These are phyloP conservation scores for Lycium barbarum DNA, from an alignment of 257 asterid genomes.

Conservation along the genomic window DNA sequence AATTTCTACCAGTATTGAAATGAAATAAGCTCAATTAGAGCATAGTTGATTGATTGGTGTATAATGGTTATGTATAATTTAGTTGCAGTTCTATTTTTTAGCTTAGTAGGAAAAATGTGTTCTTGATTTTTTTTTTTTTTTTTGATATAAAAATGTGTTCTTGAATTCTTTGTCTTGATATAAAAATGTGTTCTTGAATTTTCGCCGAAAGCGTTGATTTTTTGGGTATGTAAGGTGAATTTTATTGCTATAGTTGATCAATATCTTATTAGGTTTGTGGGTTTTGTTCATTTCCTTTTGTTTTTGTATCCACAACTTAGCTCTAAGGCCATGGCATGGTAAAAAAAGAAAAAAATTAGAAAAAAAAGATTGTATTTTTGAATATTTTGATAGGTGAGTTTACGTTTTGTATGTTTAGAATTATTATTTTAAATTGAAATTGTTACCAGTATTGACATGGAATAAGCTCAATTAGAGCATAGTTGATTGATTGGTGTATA, in stretches of 20 bases:
- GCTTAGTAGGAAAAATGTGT: not conserved
- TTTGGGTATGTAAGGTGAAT: constrained; percentile 10
- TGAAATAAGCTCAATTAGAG: not conserved
- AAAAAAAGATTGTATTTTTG: not conserved
- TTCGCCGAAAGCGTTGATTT: not conserved
- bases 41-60: not conserved
- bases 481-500: not conserved
- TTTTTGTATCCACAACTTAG: too few species aligned
- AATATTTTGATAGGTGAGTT: not conserved
- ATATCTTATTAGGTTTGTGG: too few species aligned
- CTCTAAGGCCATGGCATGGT: too few species aligned
- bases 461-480: not conserved
- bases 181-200: not conserved
- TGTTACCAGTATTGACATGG: constrained; percentile 4
- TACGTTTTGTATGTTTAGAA: not conserved
- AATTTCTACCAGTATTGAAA: constrained; percentile 6
- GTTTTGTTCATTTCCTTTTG: too few species aligned
- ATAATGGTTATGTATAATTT: not conserved
- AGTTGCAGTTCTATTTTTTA: constrained; percentile 17
- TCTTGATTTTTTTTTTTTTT: not conserved
- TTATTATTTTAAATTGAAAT: not conserved
- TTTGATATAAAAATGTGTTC: too few species aligned
- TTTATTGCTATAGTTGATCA: not conserved
- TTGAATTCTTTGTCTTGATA: not conserved
- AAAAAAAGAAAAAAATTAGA: not conserved